Evolutionary conservation across 2,329 filamentous ascomycete genomes (phyloP).

Genomic region (Paecilomyces formosus): DNA sequence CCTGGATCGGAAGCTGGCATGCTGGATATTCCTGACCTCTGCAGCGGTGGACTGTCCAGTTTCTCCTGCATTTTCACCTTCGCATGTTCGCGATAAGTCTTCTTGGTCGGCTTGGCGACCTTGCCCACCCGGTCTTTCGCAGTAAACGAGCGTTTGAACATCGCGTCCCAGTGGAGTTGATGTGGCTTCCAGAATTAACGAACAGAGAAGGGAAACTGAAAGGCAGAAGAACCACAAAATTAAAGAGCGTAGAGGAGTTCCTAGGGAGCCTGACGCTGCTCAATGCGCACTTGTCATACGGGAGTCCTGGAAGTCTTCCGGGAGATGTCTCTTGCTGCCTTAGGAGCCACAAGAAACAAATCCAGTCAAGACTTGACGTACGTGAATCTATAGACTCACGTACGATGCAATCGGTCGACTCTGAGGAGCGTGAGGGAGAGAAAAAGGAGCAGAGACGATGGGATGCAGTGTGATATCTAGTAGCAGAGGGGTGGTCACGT

Average conservation of each 20-base stretch:
- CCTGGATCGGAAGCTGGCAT: slow-evolving; percentile 1
- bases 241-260: slow-evolving; percentile 31
- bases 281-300: slow-evolving; percentile 46
- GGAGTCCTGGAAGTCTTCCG: slow-evolving; percentile 48
- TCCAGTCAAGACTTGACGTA: slow-evolving; percentile 39
- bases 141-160: slow-evolving; percentile 91
- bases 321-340: slow-evolving; percentile 23
- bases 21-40: slow-evolving; percentile 31
- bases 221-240: slow-evolving; percentile 30
- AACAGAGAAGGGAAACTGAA: slow-evolving; percentile 38
- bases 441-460: slow-evolving; percentile 26
- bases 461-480: slow-evolving; percentile 32
- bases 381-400: slow-evolving; percentile 31
- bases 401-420: slow-evolving; percentile 30
- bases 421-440: slow-evolving; percentile 40
- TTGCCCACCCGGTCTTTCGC: slow-evolving; percentile 83
- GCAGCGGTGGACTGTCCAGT: slow-evolving; percentile 54
- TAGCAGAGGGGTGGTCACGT: slow-evolving; percentile 9
- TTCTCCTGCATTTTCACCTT: slow-evolving; percentile 86
- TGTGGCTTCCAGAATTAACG: slow-evolving; percentile 20
- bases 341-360: slow-evolving; percentile 19
- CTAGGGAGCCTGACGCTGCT: slow-evolving; percentile 34
- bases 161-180: slow-evolving; percentile 42
- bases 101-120: slow-evolving; percentile 70
- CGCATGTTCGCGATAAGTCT: slow-evolving; percentile 66